These are phyloP conservation scores for Porpolomopsis calyptriformis DNA, from an alignment of 768 basidiomycete genomes.

Conservation along the genomic window DNA sequence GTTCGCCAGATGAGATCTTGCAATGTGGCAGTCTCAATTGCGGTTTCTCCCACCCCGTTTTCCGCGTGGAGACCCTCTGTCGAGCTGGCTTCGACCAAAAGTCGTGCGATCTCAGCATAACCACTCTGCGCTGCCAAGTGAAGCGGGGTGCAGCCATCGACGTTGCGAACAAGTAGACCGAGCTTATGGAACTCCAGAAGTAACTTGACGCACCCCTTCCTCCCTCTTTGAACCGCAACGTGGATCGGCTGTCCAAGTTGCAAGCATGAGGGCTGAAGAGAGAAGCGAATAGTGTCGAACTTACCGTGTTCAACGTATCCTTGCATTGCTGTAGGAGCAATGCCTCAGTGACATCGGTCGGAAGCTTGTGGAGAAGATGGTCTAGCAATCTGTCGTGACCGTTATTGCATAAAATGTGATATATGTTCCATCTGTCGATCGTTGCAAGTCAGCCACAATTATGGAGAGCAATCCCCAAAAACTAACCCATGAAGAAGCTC, in stretches of 20 bases:
- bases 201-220: constrained; percentile 21
- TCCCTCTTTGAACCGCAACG: constrained; percentile 33
- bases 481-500: neutral
- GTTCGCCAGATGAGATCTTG: constrained; percentile 20
- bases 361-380: constrained; percentile 39
- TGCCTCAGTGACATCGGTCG: constrained; percentile 34
- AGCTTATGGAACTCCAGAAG: constrained; percentile 30
- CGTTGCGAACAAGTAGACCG: constrained; percentile 31
- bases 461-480: neutral
- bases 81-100: constrained; percentile 30
- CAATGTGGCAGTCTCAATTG: constrained; percentile 27
- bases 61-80: constrained; percentile 34
- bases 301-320: constrained; percentile 36
- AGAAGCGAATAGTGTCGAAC: constrained; percentile 1
- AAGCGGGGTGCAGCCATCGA: constrained; percentile 40
- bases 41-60: constrained; percentile 38
- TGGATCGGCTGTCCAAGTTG: constrained; percentile 37
- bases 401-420: constrained; percentile 33
- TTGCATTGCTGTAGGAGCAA: constrained; percentile 39
- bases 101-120: constrained; percentile 25
- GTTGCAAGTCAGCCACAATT: neutral
- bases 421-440: constrained; percentile 42
- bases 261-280: neutral
- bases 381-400: constrained; percentile 25
- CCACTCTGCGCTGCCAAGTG: constrained; percentile 34